Conservation (phyloP, 2,329 filamentous ascomycete genomes). For the Cercospora beticola region DNA sequence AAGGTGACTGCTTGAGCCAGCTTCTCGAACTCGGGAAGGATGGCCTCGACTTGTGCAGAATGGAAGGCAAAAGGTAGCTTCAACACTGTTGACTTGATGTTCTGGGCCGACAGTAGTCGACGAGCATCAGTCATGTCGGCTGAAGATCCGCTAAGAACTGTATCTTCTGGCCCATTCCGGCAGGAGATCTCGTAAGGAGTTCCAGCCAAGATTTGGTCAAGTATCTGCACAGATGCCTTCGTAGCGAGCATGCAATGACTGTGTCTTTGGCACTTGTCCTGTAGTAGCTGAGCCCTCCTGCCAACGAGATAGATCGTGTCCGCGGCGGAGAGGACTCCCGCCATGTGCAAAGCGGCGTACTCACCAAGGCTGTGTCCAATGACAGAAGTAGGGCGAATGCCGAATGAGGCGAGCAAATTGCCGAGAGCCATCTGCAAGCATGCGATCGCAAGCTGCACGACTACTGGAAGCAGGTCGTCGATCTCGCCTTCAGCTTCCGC, state of each 20-base stretch:
- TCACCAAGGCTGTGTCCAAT: constrained; percentile 29
- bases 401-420: background rate
- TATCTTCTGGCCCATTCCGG: constrained; percentile 29
- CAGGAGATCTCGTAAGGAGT: constrained; percentile 25
- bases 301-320: constrained; percentile 39
- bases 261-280: constrained; percentile 26
- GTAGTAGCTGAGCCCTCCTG: constrained; percentile 35
- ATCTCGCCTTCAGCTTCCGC: background rate
- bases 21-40: constrained; percentile 28
- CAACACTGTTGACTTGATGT: constrained; percentile 18
- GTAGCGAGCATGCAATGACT: constrained; percentile 34
- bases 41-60: constrained; percentile 36
- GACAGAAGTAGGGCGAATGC: constrained; percentile 13
- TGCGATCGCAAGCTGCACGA: background rate
- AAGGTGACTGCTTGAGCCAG: constrained; percentile 20
- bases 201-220: background rate
- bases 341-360: constrained; percentile 15
- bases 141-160: constrained; percentile 28
- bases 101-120: constrained; percentile 11
- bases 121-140: constrained; percentile 18
- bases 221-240: background rate
- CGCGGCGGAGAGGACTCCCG: constrained; percentile 20
- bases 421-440: constrained; percentile 18
- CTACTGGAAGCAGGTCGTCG: background rate
- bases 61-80: constrained; percentile 36